Base-by-base conservation (phyloP, 192 early-diverging fungal genomes). In the Pecoramyces ruminantium region DNA sequence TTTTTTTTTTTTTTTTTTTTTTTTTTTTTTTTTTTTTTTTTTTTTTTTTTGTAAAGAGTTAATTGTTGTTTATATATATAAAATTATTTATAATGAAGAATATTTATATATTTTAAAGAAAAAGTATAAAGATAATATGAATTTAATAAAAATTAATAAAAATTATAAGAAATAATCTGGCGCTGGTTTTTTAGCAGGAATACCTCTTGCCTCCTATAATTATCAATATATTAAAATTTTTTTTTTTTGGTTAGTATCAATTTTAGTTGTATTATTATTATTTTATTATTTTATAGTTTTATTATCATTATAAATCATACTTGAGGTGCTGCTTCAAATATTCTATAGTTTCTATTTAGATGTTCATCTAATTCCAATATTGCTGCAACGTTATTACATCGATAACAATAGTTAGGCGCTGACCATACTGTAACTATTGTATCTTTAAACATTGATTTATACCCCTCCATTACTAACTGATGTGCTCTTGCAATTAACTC, bases 371-470 rank as follows among this genome's bases (percentile, higher is more conserved):
- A 89, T 86, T 96, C 93, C 42, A 99, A 86, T 82, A 99, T 99
- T 0, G 97, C 96, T 27, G 97, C 97, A 9, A 99, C 95, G 84
- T 99, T 99, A 9, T 97, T 97, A 83, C 98, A 98, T 83, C 93
- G 88, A 83, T 99, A 99, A 84, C 97, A 99, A 85, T 99, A 99
- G 88, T 99, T 99, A 81, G 98, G 98, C 15, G 98, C 98, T 13
- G 93, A 94, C 98, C 98, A 99, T 0, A 99, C 97, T 9, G 97
- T 99, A 29, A 98, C 97, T 78, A 96, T 93, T 0, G 92, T 94
- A 30, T 95, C 92, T 77, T 98, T 94, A 85, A 99, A 99, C 95
- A 98, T 97, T 29, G 92, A 85, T 86, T 98, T 98, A 84, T 95
- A 99, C 13, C 90, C 90, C 18, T 81, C 81, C 81, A 81, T 81